Conservation (phyloP, 768 basidiomycete species). For the Harrya chromipes region DNA sequence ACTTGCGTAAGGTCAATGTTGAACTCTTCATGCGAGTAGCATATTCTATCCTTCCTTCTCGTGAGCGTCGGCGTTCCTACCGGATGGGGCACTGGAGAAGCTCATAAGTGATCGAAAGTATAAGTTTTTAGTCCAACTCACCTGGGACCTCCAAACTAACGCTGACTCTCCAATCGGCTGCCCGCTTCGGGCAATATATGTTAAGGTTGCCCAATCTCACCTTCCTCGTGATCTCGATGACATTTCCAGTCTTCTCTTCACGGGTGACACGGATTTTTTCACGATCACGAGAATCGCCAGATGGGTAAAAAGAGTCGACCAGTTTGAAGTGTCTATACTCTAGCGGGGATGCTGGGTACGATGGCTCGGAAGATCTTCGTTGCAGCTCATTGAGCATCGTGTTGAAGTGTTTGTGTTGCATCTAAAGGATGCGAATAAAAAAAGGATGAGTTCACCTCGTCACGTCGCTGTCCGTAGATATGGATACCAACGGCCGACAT, state of each 20-base stretch:
- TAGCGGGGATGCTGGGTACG: conserved; percentile 55
- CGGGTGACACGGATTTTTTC: conserved; percentile 81
- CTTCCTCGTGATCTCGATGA: conserved; percentile 74
- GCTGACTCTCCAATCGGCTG: conserved; percentile 90
- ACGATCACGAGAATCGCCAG: conserved; percentile 36
- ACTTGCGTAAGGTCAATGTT: conserved; percentile 94
- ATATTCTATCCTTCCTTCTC: conserved; percentile 85
- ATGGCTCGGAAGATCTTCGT: conserved; percentile 49
- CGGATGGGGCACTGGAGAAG: conserved; percentile 60
- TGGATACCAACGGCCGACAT: conserved; percentile 74
- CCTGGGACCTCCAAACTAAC: conserved; percentile 90
- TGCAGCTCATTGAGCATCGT: conserved; percentile 80
- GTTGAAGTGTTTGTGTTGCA: conserved; percentile 88
- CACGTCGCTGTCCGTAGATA: conserved; percentile 1
- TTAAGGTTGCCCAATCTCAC: conserved; percentile 84
- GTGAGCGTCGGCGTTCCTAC: conserved; percentile 57
- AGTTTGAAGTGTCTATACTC: conserved; percentile 75
- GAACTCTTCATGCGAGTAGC: conserved; percentile 93
- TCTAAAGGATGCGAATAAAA: conserved; percentile 38
- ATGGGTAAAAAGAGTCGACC: conserved; percentile 73
- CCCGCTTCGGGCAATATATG: conserved; percentile 75
- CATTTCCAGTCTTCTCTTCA: conserved; percentile 65
- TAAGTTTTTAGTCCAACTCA: conserved; percentile 36
- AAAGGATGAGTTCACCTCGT: conserved; percentile 10
- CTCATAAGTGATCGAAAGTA: neutral